Base-by-base conservation (phyloP, 257 asterid species). In the Scutellaria minor region DNA sequence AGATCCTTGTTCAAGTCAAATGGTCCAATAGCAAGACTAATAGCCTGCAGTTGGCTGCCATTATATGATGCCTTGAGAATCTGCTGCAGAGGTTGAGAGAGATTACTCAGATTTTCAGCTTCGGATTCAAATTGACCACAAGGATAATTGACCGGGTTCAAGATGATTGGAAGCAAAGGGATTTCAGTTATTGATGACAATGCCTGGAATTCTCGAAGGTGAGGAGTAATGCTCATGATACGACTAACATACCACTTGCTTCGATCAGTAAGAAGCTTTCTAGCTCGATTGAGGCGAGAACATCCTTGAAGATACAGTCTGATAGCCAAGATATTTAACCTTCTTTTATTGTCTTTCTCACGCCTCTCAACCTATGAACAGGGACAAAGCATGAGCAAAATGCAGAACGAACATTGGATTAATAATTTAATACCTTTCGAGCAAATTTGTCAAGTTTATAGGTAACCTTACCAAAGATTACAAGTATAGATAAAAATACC, bases 141-240 rank as follows among this genome's bases (percentile, higher is more conserved):
- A 63, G 78, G 80, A 79, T 83, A 83, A 80, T 75, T 79, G 59
- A 74, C 74, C 35, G 99, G 99, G 71, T 90, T 88, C 86, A 95
- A 84, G 84, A 95, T 91, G 78, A 86, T 80, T 48, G 97, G 92
- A 70, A 89, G 90, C 84, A 95, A 70, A 78, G 99, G 98, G 75
- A 91, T 95, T 77, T 89, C 97, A 76, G 72, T 83, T 71, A 95
- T 82, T 63, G 97, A 86, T 62, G 99, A 89, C 84, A 95, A 77
- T 79, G 99, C 99, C 71, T 91, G 99, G 84, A 95, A 95, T 83
- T 95, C 98, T 71, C 99, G 87, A 74, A 95, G 90, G 79, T 95
- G 99, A 77, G 99, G 96, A 68, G 98, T 91, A 76, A 95, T 88
- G 86, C 89, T 91, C 98, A 95, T 88, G 75, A 95, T 79, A 53